Evolutionary conservation across 805 yeast genomes (phyloP).

Genomic region (Pichia heedii): DNA sequence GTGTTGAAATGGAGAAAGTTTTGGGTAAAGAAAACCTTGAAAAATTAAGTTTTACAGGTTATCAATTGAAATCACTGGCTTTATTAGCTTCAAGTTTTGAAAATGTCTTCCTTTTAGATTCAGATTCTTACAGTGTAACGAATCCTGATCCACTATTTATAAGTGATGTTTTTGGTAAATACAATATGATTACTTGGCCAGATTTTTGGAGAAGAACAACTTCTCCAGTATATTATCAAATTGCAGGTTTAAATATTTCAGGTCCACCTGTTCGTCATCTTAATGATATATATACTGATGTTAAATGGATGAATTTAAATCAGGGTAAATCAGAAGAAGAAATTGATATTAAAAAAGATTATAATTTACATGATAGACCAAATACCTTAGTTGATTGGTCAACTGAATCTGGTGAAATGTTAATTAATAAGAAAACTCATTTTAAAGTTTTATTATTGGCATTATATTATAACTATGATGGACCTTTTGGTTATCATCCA

Average conservation of each 20-base stretch:
- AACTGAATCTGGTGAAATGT: slow-evolving; percentile 57
- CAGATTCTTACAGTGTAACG: slow-evolving; percentile 38
- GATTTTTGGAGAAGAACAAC: slow-evolving; percentile 68
- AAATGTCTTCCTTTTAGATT: slow-evolving; percentile 36
- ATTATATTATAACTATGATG: slow-evolving; percentile 57
- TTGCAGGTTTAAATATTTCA: slow-evolving; percentile 35
- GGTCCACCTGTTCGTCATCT: slow-evolving; percentile 30
- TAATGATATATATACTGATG: slow-evolving; percentile 18
- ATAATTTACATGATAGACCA: slow-evolving; percentile 44
- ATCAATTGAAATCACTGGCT: slow-evolving; percentile 35
- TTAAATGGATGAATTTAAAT: slow-evolving; percentile 11
- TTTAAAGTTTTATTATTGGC: slow-evolving; percentile 50
- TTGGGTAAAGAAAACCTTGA: slow-evolving; percentile 24
- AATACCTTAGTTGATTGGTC: slow-evolving; percentile 58
- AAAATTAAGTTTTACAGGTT: slow-evolving; percentile 24
- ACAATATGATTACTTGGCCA: slow-evolving; percentile 57
- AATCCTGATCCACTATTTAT: slow-evolving; percentile 44
- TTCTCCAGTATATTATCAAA: slow-evolving; percentile 49
- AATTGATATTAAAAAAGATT: slow-evolving; percentile 14
- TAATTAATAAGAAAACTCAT: slow-evolving; percentile 51
- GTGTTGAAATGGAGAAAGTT: slow-evolving; percentile 31
- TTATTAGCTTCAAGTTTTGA: slow-evolving; percentile 41
- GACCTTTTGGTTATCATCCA: slow-evolving; percentile 52
- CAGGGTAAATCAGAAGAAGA: background rate
- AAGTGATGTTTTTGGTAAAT: slow-evolving; percentile 34